These are phyloP conservation scores for Debaryomyces robertsiae DNA, from an alignment of 1,139 yeast genomes.

Conservation along the genomic window DNA sequence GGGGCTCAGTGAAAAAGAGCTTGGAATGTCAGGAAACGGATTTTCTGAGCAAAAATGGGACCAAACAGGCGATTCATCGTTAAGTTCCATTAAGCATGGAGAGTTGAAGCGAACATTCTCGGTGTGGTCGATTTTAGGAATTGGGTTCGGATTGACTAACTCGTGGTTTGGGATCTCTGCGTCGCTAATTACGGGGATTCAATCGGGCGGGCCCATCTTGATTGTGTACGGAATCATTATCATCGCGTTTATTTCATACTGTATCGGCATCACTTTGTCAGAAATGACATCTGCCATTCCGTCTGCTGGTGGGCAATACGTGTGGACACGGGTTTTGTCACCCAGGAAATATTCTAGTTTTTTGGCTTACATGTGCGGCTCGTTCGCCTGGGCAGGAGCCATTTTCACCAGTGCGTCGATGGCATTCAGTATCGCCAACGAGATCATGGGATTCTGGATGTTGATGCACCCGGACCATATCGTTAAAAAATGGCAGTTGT, in stretches of 20 bases:
- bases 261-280: constrained; percentile 44
- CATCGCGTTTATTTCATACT: constrained; percentile 49
- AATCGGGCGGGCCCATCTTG: constrained; percentile 69
- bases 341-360: constrained; percentile 51
- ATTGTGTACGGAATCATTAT: constrained; percentile 69
- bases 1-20: constrained; percentile 1
- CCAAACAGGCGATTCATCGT: constrained; percentile 5
- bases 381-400: constrained; percentile 60
- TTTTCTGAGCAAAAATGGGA: constrained; percentile 6
- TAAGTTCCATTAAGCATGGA: constrained; percentile 17
- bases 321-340: constrained; percentile 59
- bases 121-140: constrained; percentile 59
- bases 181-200: constrained; percentile 61
- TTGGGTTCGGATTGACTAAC: constrained; percentile 70
- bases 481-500: constrained; percentile 53
- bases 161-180: constrained; percentile 74
- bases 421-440: constrained; percentile 51
- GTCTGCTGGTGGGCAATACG: constrained; percentile 61
- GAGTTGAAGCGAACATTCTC: constrained; percentile 54
- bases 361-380: constrained; percentile 55
- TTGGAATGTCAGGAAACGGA: not conserved
- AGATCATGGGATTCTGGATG: constrained; percentile 53
- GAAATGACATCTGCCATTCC: constrained; percentile 59
- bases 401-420: constrained; percentile 59
- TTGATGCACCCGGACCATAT: constrained; percentile 46